A percentile compares a stretch with the other conserved stretches of the same genome.
phyloP scores from a whole-genome alignment of 768 basidiomycete species.

The Pulveroboletus frians region DNA sequence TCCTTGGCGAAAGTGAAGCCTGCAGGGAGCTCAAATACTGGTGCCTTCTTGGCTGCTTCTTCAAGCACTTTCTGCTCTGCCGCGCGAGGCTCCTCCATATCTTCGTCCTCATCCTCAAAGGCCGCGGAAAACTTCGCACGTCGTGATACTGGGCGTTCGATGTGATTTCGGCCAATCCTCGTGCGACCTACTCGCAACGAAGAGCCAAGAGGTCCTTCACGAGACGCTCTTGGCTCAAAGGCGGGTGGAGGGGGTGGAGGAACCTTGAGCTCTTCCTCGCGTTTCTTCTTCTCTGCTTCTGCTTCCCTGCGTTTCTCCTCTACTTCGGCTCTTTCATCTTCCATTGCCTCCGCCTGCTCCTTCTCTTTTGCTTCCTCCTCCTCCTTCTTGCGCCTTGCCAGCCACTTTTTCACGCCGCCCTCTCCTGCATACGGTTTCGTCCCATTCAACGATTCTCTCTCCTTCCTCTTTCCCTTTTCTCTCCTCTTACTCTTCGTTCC shows the following conservation, averaged over 20 bases:
- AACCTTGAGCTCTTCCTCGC: slow-evolving; percentile 15
- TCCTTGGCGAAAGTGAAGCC: slow-evolving; percentile 67
- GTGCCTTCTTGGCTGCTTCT: slow-evolving; percentile 50
- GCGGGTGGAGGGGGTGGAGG: slow-evolving; percentile 15
- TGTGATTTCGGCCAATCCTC: slow-evolving; percentile 52
- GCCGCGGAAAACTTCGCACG: slow-evolving; percentile 64
- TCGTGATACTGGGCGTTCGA: slow-evolving; percentile 48
- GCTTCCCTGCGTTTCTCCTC: slow-evolving; percentile 19
- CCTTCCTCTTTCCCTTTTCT: slow-evolving; percentile 33
- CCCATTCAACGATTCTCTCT: slow-evolving; percentile 39
- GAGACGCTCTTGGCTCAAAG: slow-evolving; percentile 18
- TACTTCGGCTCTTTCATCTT: slow-evolving; percentile 31
- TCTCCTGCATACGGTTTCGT: slow-evolving; percentile 77
- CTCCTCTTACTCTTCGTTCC: slow-evolving; percentile 39
- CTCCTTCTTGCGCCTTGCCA: slow-evolving; percentile 58
- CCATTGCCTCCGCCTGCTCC: slow-evolving; percentile 32
- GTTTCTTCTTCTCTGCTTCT: slow-evolving; percentile 15
- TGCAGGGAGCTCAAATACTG: slow-evolving; percentile 54
- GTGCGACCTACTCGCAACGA: slow-evolving; percentile 64
- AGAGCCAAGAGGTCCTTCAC: slow-evolving; percentile 32
- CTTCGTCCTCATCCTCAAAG: slow-evolving; percentile 47
- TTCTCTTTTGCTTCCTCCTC: slow-evolving; percentile 42
- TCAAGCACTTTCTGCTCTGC: slow-evolving; percentile 46
- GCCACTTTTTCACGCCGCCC: slow-evolving; percentile 72
- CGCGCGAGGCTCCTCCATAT: slow-evolving; percentile 36